Evolutionary conservation across 768 basidiomycete genomes (phyloP).

Genomic region (Sutorius australiensis): DNA sequence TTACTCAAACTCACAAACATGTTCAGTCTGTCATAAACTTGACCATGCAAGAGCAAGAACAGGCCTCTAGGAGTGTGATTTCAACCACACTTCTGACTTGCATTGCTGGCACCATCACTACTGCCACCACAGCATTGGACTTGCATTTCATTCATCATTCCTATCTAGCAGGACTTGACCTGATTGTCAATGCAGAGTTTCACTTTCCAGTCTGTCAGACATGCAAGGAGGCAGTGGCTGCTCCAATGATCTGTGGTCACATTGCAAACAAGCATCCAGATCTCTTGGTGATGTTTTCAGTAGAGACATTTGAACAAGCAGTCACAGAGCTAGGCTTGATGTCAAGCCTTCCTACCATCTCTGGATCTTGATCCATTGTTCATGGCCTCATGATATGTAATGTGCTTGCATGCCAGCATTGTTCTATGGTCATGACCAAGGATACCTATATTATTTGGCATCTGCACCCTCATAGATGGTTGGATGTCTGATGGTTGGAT

Average conservation of each 20-base stretch:
- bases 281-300: fast-evolving
- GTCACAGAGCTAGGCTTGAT: background rate
- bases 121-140: too few species aligned
- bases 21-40: too few species aligned
- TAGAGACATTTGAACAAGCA: fast-evolving
- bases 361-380: background rate
- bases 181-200: background rate
- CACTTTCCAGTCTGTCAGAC: background rate
- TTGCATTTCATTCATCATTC: background rate
- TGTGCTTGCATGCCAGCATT: background rate
- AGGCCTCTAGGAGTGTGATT: too few species aligned
- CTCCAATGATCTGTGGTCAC: background rate
- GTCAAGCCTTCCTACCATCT: background rate
- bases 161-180: background rate
- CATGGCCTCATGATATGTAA: background rate
- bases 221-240: background rate
- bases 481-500: too few species aligned
- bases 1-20: too few species aligned
- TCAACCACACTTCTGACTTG: too few species aligned
- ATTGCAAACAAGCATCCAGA: background rate
- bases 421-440: background rate
- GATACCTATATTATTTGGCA: too few species aligned
- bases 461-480: too few species aligned
- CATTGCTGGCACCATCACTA: too few species aligned
- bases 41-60: too few species aligned